Percentiles rank a stretch among this genome's conserved stretches.
phyloP scores from a whole-genome alignment of 129 eudicot species.

The Deinandra increscens region DNA sequence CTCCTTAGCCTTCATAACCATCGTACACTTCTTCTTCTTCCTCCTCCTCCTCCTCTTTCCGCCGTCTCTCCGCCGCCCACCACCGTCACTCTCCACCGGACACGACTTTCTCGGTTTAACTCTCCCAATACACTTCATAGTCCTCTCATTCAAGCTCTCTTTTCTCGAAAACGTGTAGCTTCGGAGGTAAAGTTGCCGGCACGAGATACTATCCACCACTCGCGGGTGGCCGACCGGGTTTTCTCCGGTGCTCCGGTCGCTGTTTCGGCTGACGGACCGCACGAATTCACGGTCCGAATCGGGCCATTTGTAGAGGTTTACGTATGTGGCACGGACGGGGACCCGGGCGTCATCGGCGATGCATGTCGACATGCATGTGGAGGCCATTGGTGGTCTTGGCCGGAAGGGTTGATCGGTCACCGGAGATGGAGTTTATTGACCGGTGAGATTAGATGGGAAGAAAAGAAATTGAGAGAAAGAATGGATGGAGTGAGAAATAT shows the following conservation, averaged over 20 bases:
- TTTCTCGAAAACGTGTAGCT: slow-evolving; percentile 88
- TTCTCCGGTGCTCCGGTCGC: slow-evolving; percentile 17
- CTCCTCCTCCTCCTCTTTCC: slow-evolving; percentile 43
- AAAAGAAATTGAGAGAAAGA: slow-evolving; percentile 28
- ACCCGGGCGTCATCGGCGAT: slow-evolving; percentile 48
- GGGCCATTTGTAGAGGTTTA: slow-evolving; percentile 88
- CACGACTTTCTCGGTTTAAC: slow-evolving; percentile 31
- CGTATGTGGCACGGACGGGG: slow-evolving; percentile 76
- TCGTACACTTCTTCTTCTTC: slow-evolving; percentile 36
- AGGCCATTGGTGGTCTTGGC: slow-evolving; percentile 50
- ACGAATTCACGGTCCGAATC: slow-evolving; percentile 85
- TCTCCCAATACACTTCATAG: slow-evolving; percentile 51
- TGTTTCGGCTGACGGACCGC: slow-evolving; percentile 56
- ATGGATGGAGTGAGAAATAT: slow-evolving; percentile 22
- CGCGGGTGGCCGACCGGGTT: slow-evolving; percentile 43
- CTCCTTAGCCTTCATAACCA: slow-evolving; percentile 51
- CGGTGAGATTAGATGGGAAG: slow-evolving; percentile 35
- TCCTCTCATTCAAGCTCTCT: slow-evolving; percentile 54
- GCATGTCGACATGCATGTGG: slow-evolving; percentile 73
- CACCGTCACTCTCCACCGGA: slow-evolving; percentile 20
- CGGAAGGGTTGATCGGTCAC: slow-evolving; percentile 10
- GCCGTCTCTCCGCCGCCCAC: slow-evolving; percentile 30
- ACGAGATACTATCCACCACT: slow-evolving; percentile 79
- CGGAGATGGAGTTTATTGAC: background rate
- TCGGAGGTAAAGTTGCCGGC: slow-evolving; percentile 72